Base-by-base conservation (phyloP, 441 rosid species). In the Capsella rubella region DNA sequence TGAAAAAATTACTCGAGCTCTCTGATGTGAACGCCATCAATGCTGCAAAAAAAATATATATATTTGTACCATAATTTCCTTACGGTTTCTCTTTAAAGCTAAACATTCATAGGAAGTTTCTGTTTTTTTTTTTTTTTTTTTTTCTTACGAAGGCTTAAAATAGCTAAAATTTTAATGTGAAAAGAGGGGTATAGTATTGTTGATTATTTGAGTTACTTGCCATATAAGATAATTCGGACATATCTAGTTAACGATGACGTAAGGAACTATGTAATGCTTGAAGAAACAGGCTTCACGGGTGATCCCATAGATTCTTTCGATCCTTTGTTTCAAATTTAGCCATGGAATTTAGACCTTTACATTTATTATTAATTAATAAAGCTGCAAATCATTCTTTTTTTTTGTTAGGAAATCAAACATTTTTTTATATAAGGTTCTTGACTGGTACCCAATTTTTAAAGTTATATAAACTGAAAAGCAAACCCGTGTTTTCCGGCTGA, bases 401-500 rank as follows among this genome's bases (percentile, higher is more conserved):
- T 11, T 46, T 13, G 42, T 39, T 37, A 8, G 9, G 4, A 37
- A 37, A 9, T 8, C 40, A 35, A 8, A 35, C 39, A n/a, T 35
- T 29, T 21, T 21, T 21, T 1, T 21, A 1, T 21, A 21, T 31
- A 45, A 35, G 64, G 32, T 45, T 73, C 40, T 45, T 34, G 50
- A 64, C 71, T 65, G 27, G 16, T 50, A 42, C 35, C 59, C 8
- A 77, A 72, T 74, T 32, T 68, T 39, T 32, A 62, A 42, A 31
- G 54, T 34, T 34, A 34, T 16, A 50, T 5, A 81, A 80, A 70
- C 64, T 16, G 60, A 59, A 80, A 83, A 69, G 72, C 68, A 70
- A 79, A 64, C 62, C 87, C 89, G 73, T 75, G 84, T 72, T 84
- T 66, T 73, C 72, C 84, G 86, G 83, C 92, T 83, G 71, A 87